Evolutionary conservation across 192 early-diverging fungal species (phyloP), one percentile per base, ranked within the genome.

Genomic region (Coemansia sp.): DNA sequence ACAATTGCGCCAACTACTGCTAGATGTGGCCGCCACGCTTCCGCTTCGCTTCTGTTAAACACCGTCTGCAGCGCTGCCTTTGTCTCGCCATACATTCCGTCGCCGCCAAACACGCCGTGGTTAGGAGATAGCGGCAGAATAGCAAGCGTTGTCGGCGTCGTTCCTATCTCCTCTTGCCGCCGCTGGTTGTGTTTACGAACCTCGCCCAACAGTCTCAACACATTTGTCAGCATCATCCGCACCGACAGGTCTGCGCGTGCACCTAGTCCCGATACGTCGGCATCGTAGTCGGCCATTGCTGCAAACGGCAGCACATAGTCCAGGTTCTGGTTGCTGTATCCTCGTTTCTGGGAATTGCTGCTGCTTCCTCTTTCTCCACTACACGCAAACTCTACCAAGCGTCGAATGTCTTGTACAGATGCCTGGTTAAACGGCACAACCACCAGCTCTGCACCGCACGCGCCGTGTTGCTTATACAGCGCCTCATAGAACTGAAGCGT

Each of bases 241-340:
- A 92, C 88, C 54, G 93, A 90, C 52, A 98, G 85, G 82, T 98
- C 96, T 39, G 90, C 87, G 70, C 86, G 81, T 12, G 89, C 88
- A 70, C 94, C 93, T 63, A 98, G 88, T 60, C 75, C 72, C 44
- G 91, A 89, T 38, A 98, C 86, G 74, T 95, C 92, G 67, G 90
- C 83, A 61, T 93, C 95, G 26, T 93, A 86, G 54, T 91, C 94
- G 58, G 90, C 83, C 38, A 95, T 89, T 39, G 96, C 96, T 50
- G 95, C 96, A 82, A 98, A 98, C 16, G 96, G 96, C 70, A 98
- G 86, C 47, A 98, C 85, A 72, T 89, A 93, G 85, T 98, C 96
- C 68, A 97, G 88, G 84, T 95, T 91, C 90, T 32, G 32, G 32
- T 32, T 32, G 32, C 4, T 32, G 32, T 32, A 32, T 32, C 32